These are phyloP conservation scores for Sporobolomyces pararoseus DNA, from an alignment of 768 basidiomycete species.

Conservation along the genomic window DNA sequence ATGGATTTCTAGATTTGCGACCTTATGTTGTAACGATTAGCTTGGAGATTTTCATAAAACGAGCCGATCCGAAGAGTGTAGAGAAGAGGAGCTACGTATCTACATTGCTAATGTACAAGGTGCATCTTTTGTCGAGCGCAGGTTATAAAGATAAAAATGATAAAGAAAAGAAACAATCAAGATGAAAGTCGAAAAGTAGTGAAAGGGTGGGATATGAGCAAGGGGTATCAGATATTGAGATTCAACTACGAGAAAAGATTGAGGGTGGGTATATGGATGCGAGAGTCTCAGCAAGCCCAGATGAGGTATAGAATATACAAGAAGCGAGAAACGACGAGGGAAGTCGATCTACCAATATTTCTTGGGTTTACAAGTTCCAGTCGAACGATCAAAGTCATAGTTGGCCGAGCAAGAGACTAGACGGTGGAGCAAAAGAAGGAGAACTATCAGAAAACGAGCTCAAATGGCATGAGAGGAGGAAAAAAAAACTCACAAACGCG, in stretches of 20 bases:
- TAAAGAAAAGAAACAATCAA: background rate
- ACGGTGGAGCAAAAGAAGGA: too few relatives aligned
- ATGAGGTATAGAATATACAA: background rate
- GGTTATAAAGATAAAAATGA: conserved; percentile 22
- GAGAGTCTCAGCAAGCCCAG: too few relatives aligned
- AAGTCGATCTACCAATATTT: conserved; percentile 16
- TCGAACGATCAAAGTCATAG: conserved; percentile 11
- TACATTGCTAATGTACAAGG: background rate
- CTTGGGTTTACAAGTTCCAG: conserved; percentile 10
- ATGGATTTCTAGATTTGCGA: background rate
- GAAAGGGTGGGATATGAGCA: background rate
- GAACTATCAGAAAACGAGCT: background rate
- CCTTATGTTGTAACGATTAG: conserved; percentile 25
- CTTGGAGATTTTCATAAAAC: background rate
- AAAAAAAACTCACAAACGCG: conserved; percentile 28
- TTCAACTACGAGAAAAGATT: background rate
- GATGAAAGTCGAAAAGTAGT: conserved; percentile 9
- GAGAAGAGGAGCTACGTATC: background rate
- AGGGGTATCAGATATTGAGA: background rate
- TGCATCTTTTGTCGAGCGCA: too few relatives aligned
- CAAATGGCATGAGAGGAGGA: background rate
- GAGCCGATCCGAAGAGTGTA: background rate
- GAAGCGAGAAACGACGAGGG: background rate
- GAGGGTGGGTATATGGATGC: background rate
- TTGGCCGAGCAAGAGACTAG: conserved; percentile 27